phyloP scores from a whole-genome alignment of 2,329 filamentous ascomycete genomes.

The Fusarium humuli region DNA sequence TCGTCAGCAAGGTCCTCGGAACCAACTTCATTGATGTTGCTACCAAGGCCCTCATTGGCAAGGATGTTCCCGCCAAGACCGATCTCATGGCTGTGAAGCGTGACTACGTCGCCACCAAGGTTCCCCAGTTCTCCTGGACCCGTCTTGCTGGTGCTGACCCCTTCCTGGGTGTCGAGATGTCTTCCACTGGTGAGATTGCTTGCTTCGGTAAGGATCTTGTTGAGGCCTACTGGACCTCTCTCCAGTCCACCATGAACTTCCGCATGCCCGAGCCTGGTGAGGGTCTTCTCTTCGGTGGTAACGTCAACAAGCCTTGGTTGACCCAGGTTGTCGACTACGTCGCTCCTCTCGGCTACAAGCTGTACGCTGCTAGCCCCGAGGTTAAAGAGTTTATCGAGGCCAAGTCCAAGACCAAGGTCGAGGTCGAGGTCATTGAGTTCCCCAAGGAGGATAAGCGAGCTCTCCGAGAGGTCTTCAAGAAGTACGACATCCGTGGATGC shows the following conservation, averaged over 20 bases:
- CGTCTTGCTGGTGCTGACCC: slow-evolving; percentile 96
- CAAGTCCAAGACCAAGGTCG: slow-evolving; percentile 72
- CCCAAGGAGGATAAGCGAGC: slow-evolving; percentile 96
- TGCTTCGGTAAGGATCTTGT: slow-evolving; percentile 97
- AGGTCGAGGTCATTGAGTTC: slow-evolving; percentile 94
- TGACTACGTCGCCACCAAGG: slow-evolving; percentile 95
- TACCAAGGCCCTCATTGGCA: slow-evolving; percentile 89
- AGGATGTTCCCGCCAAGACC: slow-evolving; percentile 83
- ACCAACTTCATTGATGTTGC: slow-evolving; percentile 97
- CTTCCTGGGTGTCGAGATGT: slow-evolving; percentile 98
- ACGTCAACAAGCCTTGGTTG: slow-evolving; percentile 77
- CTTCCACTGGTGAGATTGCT: slow-evolving; percentile 96
- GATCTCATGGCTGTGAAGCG: slow-evolving; percentile 92
- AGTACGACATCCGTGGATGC: slow-evolving; percentile 94
- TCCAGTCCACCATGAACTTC: slow-evolving; percentile 99
- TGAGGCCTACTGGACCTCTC: slow-evolving; percentile 96
- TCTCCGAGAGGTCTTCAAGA: slow-evolving; percentile 93
- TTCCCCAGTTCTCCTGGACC: slow-evolving; percentile 99
- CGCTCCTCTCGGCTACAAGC: slow-evolving; percentile 90
- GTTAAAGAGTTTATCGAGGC: slow-evolving; percentile 88
- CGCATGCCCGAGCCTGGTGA: slow-evolving; percentile 93
- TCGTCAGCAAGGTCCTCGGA: slow-evolving; percentile 96
- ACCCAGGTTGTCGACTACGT: slow-evolving; percentile 87
- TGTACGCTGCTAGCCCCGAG: slow-evolving; percentile 84
- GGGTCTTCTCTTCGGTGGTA: slow-evolving; percentile 93